Percentiles rank a stretch among this genome's conserved stretches.
Conservation (phyloP, 2,329 filamentous ascomycete species). For the Diaporthe sp. region DNA sequence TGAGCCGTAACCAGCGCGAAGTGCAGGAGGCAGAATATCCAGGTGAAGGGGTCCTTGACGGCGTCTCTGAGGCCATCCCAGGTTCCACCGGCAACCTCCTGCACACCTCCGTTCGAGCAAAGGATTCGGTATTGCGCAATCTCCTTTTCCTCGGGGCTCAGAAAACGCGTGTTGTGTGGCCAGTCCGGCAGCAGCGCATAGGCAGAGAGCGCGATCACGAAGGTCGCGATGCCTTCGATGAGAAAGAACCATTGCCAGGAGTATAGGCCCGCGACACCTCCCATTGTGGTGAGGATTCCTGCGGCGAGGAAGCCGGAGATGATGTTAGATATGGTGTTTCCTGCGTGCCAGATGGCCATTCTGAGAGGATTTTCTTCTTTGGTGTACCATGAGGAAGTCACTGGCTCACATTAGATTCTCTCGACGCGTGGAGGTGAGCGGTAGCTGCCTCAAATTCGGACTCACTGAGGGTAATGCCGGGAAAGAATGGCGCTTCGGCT, state of each 20-base stretch:
- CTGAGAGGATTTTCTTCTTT: neutral
- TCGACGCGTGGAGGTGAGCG: neutral
- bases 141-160: neutral
- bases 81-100: neutral
- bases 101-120: neutral
- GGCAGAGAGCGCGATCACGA: neutral
- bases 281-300: neutral
- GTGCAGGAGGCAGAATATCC: neutral
- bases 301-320: neutral
- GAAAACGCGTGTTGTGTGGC: neutral
- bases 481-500: constrained; percentile 55
- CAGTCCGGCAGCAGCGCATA: neutral
- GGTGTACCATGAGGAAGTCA: constrained; percentile 1
- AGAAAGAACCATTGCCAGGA: constrained; percentile 4
- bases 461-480: constrained; percentile 58
- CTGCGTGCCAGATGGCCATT: neutral
- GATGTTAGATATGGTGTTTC: constrained; percentile 1
- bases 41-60: neutral
- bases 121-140: neutral
- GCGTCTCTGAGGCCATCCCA: constrained; percentile 2
- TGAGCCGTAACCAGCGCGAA: neutral
- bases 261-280: neutral
- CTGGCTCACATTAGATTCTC: neutral
- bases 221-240: neutral
- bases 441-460: no score